Evolutionary conservation across 176 grass and related monocot genomes (phyloP), one percentile per base, ranked within the genome.

Genomic region (Eragrostis curvula): DNA sequence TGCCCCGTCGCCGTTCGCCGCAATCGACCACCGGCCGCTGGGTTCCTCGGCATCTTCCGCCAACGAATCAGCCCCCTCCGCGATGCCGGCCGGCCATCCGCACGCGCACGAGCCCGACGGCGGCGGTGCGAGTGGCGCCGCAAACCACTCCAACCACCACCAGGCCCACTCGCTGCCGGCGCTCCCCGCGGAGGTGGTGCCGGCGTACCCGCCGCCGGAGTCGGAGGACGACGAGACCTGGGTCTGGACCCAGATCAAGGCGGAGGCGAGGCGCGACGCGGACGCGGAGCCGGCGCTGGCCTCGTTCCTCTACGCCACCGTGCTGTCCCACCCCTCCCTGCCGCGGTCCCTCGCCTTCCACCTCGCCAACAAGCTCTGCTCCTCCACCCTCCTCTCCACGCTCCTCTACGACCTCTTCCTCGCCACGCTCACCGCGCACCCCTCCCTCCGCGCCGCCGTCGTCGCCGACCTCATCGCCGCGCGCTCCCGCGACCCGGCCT

Each of bases 351-450:
- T 98, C 79, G 87, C 92, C 61, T 98, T 98, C 86, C 96, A 95
- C 84, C 96, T 98, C 74, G 92, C 96, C 66, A 98, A 98, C 82
- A 98, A 98, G 88, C 88, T 95, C 50, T 91, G 90, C 88, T 98
- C 96, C 84, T 95, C 92, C 50, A 98, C 92, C 0, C 92, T 98
- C 14, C 83, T 95, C 60, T 98, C 96, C 51, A 98, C 92, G 45
- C 88, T 98, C 36, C 90, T 98, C 78, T 98, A 98, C 70, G 92
- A 98, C 81, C 78, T 98, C 84, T 98, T 98, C 84, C 82, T 98
- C 32, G 86, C 86, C 65, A 90, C 84, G 47, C 87, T 97, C 80
- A 44, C 89, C 52, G 79, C 89, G 2, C 85, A 86, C 51, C 91
- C 89, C 8, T 79, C 87, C 27, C 79, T 97, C 67, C 83, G 83